Percentiles rank a stretch among this genome's conserved stretches.
Evolutionary conservation across 371 early-diverging fungal genomes (phyloP).

Genomic region (Globomyces sp.): DNA sequence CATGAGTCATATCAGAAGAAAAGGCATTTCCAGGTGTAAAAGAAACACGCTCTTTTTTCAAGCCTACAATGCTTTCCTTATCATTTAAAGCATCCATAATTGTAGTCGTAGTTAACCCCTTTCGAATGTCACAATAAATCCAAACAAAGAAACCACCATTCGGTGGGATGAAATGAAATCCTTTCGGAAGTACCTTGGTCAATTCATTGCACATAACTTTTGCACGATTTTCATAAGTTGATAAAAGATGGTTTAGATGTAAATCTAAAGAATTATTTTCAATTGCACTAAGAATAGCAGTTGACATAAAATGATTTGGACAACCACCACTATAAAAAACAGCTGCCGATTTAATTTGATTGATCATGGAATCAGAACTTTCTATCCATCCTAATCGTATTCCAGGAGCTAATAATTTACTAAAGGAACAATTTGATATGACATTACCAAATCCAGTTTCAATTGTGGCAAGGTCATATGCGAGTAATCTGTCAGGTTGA

Average conservation of each 20-base stretch:
- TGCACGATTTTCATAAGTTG: constrained; percentile 17
- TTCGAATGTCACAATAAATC: constrained; percentile 23
- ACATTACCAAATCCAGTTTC: constrained; percentile 31
- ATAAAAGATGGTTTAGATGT: constrained; percentile 21
- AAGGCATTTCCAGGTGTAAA: constrained; percentile 40
- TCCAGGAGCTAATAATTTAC: constrained; percentile 43
- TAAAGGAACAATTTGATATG: constrained; percentile 43
- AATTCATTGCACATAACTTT: constrained; percentile 22
- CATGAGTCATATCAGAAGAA: constrained; percentile 19
- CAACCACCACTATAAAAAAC: constrained; percentile 35
- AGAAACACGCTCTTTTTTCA: constrained; percentile 22
- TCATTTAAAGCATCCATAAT: constrained; percentile 17
- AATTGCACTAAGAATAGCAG: constrained; percentile 15
- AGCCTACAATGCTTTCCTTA: constrained; percentile 11
- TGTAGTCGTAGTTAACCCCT: constrained; percentile 25
- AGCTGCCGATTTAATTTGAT: constrained; percentile 22
- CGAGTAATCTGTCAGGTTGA: constrained; percentile 26
- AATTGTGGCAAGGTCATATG: constrained; percentile 12
- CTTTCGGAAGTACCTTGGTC: constrained; percentile 18
- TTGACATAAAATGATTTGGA: constrained; percentile 33
- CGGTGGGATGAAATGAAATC: constrained; percentile 23
- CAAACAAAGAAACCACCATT: constrained; percentile 40
- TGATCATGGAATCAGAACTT: constrained; percentile 26
- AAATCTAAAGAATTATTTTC: constrained; percentile 12
- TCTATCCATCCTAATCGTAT: constrained; percentile 47